Evolutionary conservation across 768 basidiomycete genomes (phyloP).

Genomic region (Epithele typhae): DNA sequence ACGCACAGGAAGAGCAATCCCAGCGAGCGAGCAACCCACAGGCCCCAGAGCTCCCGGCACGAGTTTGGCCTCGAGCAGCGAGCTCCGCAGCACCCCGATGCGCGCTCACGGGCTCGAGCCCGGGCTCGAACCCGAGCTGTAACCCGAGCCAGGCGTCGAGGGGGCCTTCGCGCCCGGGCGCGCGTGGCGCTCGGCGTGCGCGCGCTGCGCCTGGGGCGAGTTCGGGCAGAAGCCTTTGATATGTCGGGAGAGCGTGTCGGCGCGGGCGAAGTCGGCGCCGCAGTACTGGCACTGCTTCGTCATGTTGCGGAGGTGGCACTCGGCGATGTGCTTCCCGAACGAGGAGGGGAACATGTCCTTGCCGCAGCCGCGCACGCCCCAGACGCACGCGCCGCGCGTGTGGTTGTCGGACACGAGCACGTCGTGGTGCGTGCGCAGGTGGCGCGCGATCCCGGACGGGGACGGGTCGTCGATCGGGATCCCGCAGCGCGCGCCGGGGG

Average conservation of each 20-base stretch:
- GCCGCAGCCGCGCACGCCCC: conserved; percentile 9
- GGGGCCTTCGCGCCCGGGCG: too few relatives aligned
- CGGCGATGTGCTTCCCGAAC: conserved; percentile 19
- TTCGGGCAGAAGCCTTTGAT: conserved; percentile 17
- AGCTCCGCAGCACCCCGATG: too few relatives aligned
- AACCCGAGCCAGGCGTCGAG: too few relatives aligned
- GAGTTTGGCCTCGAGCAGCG: neutral
- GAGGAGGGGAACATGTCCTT: conserved; percentile 18
- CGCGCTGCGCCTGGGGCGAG: neutral
- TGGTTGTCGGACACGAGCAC: conserved; percentile 12
- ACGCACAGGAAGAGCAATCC: neutral
- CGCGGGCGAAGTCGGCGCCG: conserved; percentile 15
- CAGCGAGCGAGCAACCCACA: neutral
- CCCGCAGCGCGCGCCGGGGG: conserved; percentile 4
- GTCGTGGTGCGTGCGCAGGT: conserved; percentile 15
- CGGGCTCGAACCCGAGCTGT: too few relatives aligned
- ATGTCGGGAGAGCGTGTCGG: conserved; percentile 18
- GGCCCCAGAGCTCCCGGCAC: neutral
- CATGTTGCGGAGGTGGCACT: conserved; percentile 16
- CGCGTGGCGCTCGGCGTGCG: neutral
- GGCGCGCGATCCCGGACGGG: conserved; percentile 16
- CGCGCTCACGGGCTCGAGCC: too few relatives aligned
- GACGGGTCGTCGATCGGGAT: conserved; percentile 9
- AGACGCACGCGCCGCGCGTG: conserved; percentile 4
- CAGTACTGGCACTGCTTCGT: conserved; percentile 13